A percentile compares a stretch with the other conserved stretches of the same genome.
Conservation (phyloP, 345 rosid genomes). For the Lumnitzera littorea region DNA sequence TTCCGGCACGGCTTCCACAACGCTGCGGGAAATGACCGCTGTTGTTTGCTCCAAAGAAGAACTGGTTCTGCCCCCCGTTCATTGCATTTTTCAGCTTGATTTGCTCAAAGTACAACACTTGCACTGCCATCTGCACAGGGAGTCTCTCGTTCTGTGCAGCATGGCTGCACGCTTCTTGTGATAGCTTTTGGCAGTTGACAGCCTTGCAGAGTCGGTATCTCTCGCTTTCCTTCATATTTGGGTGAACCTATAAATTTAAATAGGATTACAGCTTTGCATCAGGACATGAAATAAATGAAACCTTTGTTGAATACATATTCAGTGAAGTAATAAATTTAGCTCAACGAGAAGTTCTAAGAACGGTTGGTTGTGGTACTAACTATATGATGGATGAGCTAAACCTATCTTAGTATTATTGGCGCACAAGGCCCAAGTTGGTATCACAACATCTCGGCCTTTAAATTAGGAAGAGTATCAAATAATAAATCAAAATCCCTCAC, state of each 20-base stretch:
- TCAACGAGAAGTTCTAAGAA: too few species aligned
- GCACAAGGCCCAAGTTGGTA: too few species aligned
- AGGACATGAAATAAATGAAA: too few species aligned
- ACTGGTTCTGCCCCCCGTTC: constrained; percentile 67
- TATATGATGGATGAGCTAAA: too few species aligned
- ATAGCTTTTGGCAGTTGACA: constrained; percentile 82
- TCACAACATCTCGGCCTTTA: too few species aligned
- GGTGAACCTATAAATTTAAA: constrained; percentile 52
- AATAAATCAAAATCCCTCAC: too few species aligned
- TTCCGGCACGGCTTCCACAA: constrained; percentile 67
- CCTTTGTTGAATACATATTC: too few species aligned
- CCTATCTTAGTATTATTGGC: too few species aligned
- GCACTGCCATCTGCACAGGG: constrained; percentile 93
- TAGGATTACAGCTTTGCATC: background rate
- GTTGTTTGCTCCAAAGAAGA: constrained; percentile 42
- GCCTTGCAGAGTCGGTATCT: constrained; percentile 83
- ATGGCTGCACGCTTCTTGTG: constrained; percentile 97
- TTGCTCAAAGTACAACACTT: constrained; percentile 88
- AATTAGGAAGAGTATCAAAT: too few species aligned
- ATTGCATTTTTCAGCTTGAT: constrained; percentile 82
- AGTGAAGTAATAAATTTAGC: too few species aligned
- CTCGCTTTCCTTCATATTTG: constrained; percentile 79
- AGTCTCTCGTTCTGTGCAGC: constrained; percentile 94
- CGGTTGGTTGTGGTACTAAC: too few species aligned
- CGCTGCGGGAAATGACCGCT: constrained; percentile 76